Evolutionary conservation across 805 yeast species (phyloP).

Genomic region (Cyberlindnera xylosilytica): DNA sequence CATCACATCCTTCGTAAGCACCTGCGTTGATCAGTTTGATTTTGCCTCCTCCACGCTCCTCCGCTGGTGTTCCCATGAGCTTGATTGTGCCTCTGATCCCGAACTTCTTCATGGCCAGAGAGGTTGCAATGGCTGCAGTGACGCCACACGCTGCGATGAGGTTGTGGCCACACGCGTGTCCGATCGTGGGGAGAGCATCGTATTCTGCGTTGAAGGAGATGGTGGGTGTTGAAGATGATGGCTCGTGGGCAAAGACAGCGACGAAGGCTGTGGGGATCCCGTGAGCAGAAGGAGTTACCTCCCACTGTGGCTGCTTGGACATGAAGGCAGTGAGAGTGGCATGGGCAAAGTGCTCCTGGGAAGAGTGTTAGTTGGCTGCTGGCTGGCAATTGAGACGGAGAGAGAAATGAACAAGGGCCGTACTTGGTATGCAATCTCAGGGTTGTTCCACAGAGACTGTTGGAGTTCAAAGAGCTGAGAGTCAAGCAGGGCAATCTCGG

Average conservation of each 20-base stretch:
- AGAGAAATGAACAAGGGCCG: too few relatives aligned
- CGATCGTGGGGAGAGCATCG: slow-evolving; percentile 11
- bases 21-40: slow-evolving; percentile 9
- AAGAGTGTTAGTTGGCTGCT: too few relatives aligned
- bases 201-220: slow-evolving; percentile 11
- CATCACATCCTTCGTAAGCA: slow-evolving; percentile 10
- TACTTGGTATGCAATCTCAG: background rate
- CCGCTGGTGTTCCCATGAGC: slow-evolving; percentile 14
- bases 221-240: slow-evolving; percentile 2
- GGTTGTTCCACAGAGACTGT: background rate
- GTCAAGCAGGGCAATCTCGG: background rate
- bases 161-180: slow-evolving; percentile 16
- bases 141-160: slow-evolving; percentile 10
- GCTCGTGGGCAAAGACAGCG: slow-evolving; percentile 3
- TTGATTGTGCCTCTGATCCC: slow-evolving; percentile 12
- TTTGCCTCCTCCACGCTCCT: slow-evolving; percentile 14
- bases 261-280: slow-evolving; percentile 11
- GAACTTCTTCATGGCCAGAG: slow-evolving; percentile 9
- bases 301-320: slow-evolving; percentile 12
- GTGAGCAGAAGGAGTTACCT: slow-evolving; percentile 5
- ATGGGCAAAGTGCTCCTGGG: slow-evolving; percentile 9
- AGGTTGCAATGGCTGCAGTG: slow-evolving; percentile 8
- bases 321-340: slow-evolving; percentile 5
- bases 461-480: background rate
- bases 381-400: too few relatives aligned